These are phyloP conservation scores for Flueggea neowawraea DNA, from an alignment of 441 rosid genomes.

Conservation along the genomic window DNA sequence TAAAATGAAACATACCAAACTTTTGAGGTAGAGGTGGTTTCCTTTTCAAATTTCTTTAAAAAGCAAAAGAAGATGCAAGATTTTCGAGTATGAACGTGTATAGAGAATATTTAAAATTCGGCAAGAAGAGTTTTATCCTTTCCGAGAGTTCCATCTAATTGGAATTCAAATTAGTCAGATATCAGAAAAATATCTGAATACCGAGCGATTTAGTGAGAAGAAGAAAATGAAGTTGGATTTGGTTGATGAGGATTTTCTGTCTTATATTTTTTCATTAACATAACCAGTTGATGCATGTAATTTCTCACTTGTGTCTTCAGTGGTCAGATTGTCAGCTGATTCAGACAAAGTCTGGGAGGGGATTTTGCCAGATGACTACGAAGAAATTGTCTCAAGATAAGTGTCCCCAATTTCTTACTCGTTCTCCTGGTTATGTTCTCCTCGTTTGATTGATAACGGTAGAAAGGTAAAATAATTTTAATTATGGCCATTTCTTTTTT, in stretches of 20 bases:
- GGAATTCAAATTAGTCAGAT: too few relatives aligned
- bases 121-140: too few relatives aligned
- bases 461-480: conserved; percentile 22
- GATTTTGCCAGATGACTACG: conserved; percentile 20
- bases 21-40: too few relatives aligned
- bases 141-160: too few relatives aligned
- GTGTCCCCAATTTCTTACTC: background rate
- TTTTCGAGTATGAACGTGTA: too few relatives aligned
- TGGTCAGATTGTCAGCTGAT: conserved; percentile 11
- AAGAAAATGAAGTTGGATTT: conserved; percentile 7
- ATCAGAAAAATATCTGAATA: too few relatives aligned
- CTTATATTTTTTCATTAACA: conserved; percentile 21
- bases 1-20: too few relatives aligned
- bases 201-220: too few relatives aligned
- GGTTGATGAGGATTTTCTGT: conserved; percentile 27
- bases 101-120: too few relatives aligned
- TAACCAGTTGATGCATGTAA: conserved; percentile 25
- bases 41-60: too few relatives aligned
- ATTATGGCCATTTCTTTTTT: background rate
- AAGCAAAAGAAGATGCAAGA: too few relatives aligned
- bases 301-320: conserved; percentile 8
- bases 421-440: conserved; percentile 25
- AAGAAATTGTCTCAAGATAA: conserved; percentile 15
- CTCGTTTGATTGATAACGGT: conserved; percentile 28
- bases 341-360: conserved; percentile 24